phyloP scores from a whole-genome alignment of 768 basidiomycete genomes.

The Leccinum variicolor region DNA sequence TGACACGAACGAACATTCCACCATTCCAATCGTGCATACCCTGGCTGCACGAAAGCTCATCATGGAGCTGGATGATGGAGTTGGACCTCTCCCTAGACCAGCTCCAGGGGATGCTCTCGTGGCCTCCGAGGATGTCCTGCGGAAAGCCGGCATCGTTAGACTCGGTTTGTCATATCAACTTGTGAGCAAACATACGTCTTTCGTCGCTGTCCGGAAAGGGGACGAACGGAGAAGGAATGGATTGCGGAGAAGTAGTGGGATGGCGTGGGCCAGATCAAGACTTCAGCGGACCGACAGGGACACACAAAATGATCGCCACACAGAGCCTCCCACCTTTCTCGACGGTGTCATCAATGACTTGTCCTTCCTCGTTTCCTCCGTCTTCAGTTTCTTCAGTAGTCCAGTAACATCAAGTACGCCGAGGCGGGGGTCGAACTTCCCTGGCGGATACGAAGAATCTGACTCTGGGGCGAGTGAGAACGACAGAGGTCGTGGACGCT shows the following conservation, averaged over 20 bases:
- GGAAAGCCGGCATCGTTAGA: conserved; percentile 45
- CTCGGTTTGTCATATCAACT: conserved; percentile 53
- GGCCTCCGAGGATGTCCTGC: conserved; percentile 32
- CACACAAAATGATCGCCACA: background rate
- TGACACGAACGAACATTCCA: conserved; percentile 7
- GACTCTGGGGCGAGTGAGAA: conserved; percentile 10
- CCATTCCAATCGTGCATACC: conserved; percentile 44
- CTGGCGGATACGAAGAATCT: conserved; percentile 19
- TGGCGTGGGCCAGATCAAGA: conserved; percentile 18
- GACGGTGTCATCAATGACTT: conserved; percentile 17
- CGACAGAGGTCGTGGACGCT: conserved; percentile 1
- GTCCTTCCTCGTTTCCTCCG: conserved; percentile 13
- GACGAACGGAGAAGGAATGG: conserved; percentile 13
- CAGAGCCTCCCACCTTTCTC: conserved; percentile 10
- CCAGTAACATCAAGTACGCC: background rate
- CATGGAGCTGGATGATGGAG: conserved; percentile 43
- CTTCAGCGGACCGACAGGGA: background rate
- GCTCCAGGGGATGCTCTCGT: conserved; percentile 22
- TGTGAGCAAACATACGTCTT: conserved; percentile 51
- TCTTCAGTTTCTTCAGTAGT: conserved; percentile 10
- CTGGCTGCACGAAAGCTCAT: conserved; percentile 54
- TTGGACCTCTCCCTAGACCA: conserved; percentile 32
- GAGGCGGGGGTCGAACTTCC: background rate
- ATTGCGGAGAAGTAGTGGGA: background rate
- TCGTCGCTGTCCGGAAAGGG: conserved; percentile 49